Evolutionary conservation across 306 rosid genomes (phyloP), one percentile per base, ranked within the genome.

Genomic region (Sicyos baderoa): DNA sequence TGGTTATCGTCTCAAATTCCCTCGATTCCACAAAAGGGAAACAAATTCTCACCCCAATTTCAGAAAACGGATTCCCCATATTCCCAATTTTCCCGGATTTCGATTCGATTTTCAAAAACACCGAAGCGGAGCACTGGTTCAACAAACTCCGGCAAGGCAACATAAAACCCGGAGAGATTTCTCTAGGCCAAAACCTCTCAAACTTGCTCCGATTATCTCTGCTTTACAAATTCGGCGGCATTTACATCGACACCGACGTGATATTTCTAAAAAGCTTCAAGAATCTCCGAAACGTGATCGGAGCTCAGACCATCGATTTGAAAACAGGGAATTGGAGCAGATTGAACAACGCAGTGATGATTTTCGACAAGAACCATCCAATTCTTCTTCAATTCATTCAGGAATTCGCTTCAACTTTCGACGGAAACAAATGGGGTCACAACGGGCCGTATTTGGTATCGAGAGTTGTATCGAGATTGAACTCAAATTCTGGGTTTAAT

Each of bases 361-460:
- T 93, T 8, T 93, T 93, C 67, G 91, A 93, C 32, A 86, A 85
- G 78, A 79, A 81, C 35, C 98, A 93, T 22, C 94, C 97, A 17
- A 73, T 93, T 17, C 84, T 93, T 44, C 83, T 78, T 71, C 77
- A 82, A 77, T 90, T 93, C 77, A 93, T 93, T 69, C 72, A 88
- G 55, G 98, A 93, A 82, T 93, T 93, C 69, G 87, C 94, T 2
- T 85, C 83, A 23, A 89, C 98, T 3, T 93, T 88, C 72, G 84
- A 93, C 75, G 98, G 98, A 53, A 88, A 85, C 83, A 93, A 83
- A 73, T 93, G 98, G 98, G 98, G 98, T 10, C 97, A 93, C 67
- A 93, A 93, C 55, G 98, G 98, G 12, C 98, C 98, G 42, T 93
- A 93, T 75, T 47, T 93, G 55, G 95, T 93, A 19, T 93, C 98